These are phyloP conservation scores for Diaporthe sp. DNA, from an alignment of 2,329 filamentous ascomycete genomes.

Conservation along the genomic window DNA sequence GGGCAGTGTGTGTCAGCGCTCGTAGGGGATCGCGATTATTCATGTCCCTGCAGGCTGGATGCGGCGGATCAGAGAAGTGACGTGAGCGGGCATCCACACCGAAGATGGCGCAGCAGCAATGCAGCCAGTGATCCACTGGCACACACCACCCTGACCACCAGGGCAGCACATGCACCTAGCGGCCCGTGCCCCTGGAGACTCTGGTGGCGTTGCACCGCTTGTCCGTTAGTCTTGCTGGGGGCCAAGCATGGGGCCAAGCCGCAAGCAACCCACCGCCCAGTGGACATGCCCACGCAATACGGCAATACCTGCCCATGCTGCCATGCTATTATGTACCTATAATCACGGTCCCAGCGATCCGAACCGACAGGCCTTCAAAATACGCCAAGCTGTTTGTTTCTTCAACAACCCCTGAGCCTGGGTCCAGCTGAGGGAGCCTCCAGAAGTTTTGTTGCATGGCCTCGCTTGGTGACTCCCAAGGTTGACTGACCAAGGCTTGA, in stretches of 20 bases:
- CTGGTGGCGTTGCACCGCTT: slow-evolving; percentile 23
- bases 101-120: slow-evolving; percentile 13
- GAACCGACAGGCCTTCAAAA: slow-evolving; percentile 24
- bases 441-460: slow-evolving; percentile 4
- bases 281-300: slow-evolving; percentile 20
- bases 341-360: slow-evolving; percentile 20
- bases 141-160: no score
- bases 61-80: slow-evolving; percentile 3
- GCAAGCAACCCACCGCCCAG: slow-evolving; percentile 21
- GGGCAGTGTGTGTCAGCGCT: not conserved
- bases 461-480: slow-evolving; percentile 3
- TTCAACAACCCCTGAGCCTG: slow-evolving; percentile 29
- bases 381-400: slow-evolving; percentile 32
- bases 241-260: slow-evolving; percentile 29
- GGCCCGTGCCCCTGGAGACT: slow-evolving; percentile 25
- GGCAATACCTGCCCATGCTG: slow-evolving; percentile 19
- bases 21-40: not conserved
- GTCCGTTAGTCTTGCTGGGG: slow-evolving; percentile 12
- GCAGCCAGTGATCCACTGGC: slow-evolving; percentile 4
- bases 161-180: slow-evolving; percentile 1
- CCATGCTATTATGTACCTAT: slow-evolving; percentile 18
- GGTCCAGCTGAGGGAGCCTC: slow-evolving; percentile 12
- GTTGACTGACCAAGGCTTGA: slow-evolving; percentile 21
- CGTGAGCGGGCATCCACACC: slow-evolving; percentile 26
- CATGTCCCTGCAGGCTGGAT: slow-evolving; percentile 13